A percentile compares a stretch with the other conserved stretches of the same genome.
phyloP scores from a whole-genome alignment of 768 basidiomycete species.

The Leccinellum rugosiceps region DNA sequence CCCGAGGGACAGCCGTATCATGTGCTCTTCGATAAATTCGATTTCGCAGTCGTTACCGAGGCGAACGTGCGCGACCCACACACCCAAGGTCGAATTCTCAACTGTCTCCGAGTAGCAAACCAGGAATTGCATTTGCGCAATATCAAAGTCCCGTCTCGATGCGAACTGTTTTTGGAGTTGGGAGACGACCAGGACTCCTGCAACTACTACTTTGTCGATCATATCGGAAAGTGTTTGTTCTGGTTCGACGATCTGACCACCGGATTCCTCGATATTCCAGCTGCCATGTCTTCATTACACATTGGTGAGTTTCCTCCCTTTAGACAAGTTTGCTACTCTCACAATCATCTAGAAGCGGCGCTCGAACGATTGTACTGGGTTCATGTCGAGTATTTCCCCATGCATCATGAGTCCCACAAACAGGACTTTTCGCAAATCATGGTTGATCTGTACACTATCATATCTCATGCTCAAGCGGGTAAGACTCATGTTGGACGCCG shows the following conservation, averaged over 20 bases:
- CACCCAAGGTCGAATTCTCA: constrained; percentile 33
- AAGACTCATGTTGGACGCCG: constrained; percentile 3
- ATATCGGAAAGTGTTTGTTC: constrained; percentile 43
- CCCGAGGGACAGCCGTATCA: constrained; percentile 65
- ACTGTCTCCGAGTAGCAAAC: constrained; percentile 37
- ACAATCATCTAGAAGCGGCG: constrained; percentile 35
- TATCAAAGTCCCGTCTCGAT: constrained; percentile 33
- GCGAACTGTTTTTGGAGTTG: constrained; percentile 54
- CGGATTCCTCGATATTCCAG: constrained; percentile 40
- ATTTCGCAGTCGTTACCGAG: constrained; percentile 50
- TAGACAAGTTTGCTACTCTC: constrained; percentile 1
- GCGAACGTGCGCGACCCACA: constrained; percentile 43
- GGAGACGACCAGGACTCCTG: constrained; percentile 38
- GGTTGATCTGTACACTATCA: constrained; percentile 48
- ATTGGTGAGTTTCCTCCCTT: constrained; percentile 41
- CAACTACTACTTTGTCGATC: constrained; percentile 58
- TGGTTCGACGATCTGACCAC: constrained; percentile 53
- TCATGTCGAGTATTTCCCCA: constrained; percentile 62
- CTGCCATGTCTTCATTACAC: constrained; percentile 49
- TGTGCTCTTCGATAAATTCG: constrained; percentile 7
- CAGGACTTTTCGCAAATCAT: constrained; percentile 34
- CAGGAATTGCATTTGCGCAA: constrained; percentile 27
- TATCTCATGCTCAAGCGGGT: constrained; percentile 58
- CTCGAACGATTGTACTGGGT: constrained; percentile 57
- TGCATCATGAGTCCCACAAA: constrained; percentile 46